Percentiles rank a stretch among this genome's conserved stretches.
phyloP scores from a whole-genome alignment of 2,329 filamentous ascomycete genomes.

The Phaeosphaeria sp. region DNA sequence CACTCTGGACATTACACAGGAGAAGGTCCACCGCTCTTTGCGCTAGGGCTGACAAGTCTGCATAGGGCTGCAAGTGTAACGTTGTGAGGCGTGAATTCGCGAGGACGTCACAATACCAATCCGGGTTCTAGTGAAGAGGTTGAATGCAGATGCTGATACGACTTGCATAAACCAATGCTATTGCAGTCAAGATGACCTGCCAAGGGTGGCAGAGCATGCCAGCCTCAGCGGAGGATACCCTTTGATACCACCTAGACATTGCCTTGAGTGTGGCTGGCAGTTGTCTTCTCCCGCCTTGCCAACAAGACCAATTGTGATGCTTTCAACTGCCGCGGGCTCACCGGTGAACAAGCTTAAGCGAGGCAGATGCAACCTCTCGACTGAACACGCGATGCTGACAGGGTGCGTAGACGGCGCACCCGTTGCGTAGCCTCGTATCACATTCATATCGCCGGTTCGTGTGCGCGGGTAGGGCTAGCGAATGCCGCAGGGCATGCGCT shows the following conservation, averaged over 20 bases:
- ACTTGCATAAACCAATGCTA: background rate
- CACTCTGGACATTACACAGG: background rate
- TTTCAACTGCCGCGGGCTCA: background rate
- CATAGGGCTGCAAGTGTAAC: slow-evolving; percentile 4
- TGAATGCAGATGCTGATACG: background rate
- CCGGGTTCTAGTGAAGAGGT: background rate
- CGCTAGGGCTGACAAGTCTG: slow-evolving; percentile 2
- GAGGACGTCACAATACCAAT: background rate
- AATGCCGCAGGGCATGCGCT: background rate
- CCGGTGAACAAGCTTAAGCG: background rate
- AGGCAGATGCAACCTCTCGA: background rate
- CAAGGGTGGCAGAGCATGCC: background rate
- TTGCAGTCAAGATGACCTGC: too few species aligned
- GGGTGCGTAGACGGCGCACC: background rate
- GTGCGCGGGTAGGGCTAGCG: background rate
- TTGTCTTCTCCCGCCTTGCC: background rate
- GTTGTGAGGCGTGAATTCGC: background rate
- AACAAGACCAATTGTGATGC: background rate
- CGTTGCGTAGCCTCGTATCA: background rate
- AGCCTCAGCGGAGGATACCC: background rate
- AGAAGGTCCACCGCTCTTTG: slow-evolving; percentile 6
- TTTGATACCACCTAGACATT: background rate
- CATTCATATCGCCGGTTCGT: background rate
- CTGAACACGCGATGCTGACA: background rate
- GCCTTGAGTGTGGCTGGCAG: background rate